A percentile compares a stretch with the other conserved stretches of the same genome.
These are phyloP conservation scores for Aquilaria sinensis DNA, from an alignment of 345 rosid species.

Conservation along the genomic window DNA sequence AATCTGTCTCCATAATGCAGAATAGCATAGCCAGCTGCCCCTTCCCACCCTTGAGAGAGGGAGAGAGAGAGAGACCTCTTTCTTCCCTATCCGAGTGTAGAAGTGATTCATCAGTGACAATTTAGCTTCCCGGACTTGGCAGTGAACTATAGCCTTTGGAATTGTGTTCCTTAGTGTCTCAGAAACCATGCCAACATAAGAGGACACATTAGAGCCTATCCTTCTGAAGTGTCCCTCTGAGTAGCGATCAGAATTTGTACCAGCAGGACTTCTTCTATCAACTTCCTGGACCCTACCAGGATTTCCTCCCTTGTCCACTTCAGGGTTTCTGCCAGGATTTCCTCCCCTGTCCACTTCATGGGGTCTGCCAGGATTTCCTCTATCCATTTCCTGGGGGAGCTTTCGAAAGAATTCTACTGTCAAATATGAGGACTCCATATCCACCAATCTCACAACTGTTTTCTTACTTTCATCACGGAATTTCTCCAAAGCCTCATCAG, in stretches of 20 bases:
- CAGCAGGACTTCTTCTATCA: slow-evolving; percentile 36
- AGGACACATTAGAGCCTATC: slow-evolving; percentile 70
- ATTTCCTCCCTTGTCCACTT: slow-evolving; percentile 46
- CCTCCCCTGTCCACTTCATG: slow-evolving; percentile 5
- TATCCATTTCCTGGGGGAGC: slow-evolving; percentile 74
- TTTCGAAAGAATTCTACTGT: slow-evolving; percentile 78
- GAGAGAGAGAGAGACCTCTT: slow-evolving; percentile 22
- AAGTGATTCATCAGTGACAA: slow-evolving; percentile 60
- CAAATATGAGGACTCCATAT: slow-evolving; percentile 77
- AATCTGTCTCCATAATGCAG: background rate
- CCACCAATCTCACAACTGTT: slow-evolving; percentile 54
- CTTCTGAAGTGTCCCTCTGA: slow-evolving; percentile 68
- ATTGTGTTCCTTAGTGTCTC: slow-evolving; percentile 61
- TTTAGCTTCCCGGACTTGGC: slow-evolving; percentile 85
- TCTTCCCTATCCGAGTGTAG: slow-evolving; percentile 63
- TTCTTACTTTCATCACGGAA: slow-evolving; percentile 78
- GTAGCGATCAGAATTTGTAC: slow-evolving; percentile 40
- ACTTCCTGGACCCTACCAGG: slow-evolving; percentile 3
- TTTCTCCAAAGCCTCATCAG: slow-evolving; percentile 52
- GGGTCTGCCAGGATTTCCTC: slow-evolving; percentile 20
- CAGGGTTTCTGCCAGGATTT: slow-evolving; percentile 27
- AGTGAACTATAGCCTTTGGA: slow-evolving; percentile 70
- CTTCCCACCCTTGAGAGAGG: slow-evolving; percentile 15
- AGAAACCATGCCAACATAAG: slow-evolving; percentile 69
- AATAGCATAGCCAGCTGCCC: background rate